A percentile compares a stretch with the other conserved stretches of the same genome.
Evolutionary conservation across 108 stramenopile species (phyloP).

Genomic region (Stephanodiscus triporus): DNA sequence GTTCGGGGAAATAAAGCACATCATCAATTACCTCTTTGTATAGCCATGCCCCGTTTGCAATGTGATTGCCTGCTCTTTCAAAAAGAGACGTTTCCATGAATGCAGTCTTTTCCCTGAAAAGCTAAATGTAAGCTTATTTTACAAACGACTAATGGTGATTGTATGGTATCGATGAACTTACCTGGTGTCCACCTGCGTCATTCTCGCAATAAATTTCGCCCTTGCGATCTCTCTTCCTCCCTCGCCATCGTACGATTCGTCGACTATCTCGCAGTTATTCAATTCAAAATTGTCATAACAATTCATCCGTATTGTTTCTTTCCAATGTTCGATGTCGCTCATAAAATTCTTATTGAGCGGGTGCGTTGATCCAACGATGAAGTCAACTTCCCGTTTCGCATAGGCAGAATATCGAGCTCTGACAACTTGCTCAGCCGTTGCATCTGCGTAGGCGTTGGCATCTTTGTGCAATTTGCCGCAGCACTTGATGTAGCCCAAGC

Average conservation of each 20-base stretch:
- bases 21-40: conserved; percentile 54
- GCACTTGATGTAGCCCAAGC: conserved; percentile 58
- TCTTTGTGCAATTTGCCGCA: conserved; percentile 68
- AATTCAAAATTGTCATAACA: conserved; percentile 82
- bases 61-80: conserved; percentile 60
- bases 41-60: conserved; percentile 66
- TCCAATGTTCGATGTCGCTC: conserved; percentile 69
- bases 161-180: background rate
- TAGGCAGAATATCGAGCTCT: conserved; percentile 77
- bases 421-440: conserved; percentile 65
- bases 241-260: conserved; percentile 59
- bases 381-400: conserved; percentile 69
- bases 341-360: conserved; percentile 51
- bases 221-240: conserved; percentile 50
- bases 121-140: background rate
- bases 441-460: conserved; percentile 46
- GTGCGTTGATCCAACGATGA: conserved; percentile 56
- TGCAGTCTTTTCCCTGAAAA: conserved; percentile 55
- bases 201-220: conserved; percentile 70
- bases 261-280: conserved; percentile 57
- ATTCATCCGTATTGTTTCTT: conserved; percentile 60
- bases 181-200: conserved; percentile 60
- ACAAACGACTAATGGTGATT: background rate
- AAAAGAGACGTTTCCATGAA: conserved; percentile 78
- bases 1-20: background rate